These are phyloP conservation scores for Microcyclospora pomicola DNA, from an alignment of 2,329 filamentous ascomycete species.

Conservation along the genomic window DNA sequence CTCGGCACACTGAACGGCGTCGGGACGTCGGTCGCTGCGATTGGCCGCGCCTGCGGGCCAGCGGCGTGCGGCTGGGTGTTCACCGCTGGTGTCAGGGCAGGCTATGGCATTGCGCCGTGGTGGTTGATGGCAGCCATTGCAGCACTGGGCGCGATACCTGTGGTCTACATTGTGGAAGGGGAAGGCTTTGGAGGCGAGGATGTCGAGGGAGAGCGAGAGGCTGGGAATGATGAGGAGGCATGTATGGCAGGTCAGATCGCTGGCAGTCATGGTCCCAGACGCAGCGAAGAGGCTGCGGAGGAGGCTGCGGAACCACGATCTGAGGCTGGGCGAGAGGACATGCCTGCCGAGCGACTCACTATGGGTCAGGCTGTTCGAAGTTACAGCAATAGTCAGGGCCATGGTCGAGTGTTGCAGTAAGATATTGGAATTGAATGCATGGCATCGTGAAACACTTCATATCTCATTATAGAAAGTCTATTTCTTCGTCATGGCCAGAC, in stretches of 20 bases:
- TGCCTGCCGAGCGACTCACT: too few relatives aligned
- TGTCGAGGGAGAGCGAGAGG: slow-evolving; percentile 21
- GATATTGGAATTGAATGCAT: too few relatives aligned
- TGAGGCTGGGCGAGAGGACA: too few relatives aligned
- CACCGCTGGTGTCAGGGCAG: slow-evolving; percentile 58
- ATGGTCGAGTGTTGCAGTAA: too few relatives aligned
- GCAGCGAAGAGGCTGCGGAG: too few relatives aligned
- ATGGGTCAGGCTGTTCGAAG: too few relatives aligned
- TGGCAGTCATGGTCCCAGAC: too few relatives aligned
- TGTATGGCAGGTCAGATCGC: too few relatives aligned
- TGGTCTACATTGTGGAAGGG: slow-evolving; percentile 60
- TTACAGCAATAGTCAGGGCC: too few relatives aligned
- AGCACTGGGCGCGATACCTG: slow-evolving; percentile 52
- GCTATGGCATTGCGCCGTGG: slow-evolving; percentile 69
- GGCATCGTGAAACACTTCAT: too few relatives aligned
- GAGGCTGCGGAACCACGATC: too few relatives aligned
- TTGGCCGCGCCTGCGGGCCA: slow-evolving; percentile 70
- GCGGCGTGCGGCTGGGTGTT: slow-evolving; percentile 60
- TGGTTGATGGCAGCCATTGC: slow-evolving; percentile 59
- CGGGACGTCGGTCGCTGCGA: slow-evolving; percentile 65
- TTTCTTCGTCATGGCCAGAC: slow-evolving; percentile 3
- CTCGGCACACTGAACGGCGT: slow-evolving; percentile 85
- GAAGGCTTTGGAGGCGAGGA: slow-evolving; percentile 45
- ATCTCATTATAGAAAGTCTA: slow-evolving; percentile 5
- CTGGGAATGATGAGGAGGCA: too few relatives aligned